Evolutionary conservation across 1,139 yeast species (phyloP), one percentile per base, ranked within the genome.

Genomic region (Suhomyces taliae): DNA sequence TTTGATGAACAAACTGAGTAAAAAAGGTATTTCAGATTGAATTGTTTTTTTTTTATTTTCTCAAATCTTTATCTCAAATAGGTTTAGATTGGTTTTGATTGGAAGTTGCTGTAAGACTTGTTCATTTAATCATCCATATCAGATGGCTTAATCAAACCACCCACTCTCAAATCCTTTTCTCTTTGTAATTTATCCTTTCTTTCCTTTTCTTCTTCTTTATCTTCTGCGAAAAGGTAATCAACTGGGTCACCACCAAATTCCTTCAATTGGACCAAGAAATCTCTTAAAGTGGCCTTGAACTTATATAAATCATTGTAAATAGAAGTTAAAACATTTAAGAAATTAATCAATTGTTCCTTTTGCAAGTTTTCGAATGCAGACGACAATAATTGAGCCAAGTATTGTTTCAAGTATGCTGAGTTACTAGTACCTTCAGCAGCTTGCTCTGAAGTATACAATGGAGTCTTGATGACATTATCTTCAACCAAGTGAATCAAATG

Each of bases 61-160:
- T 19, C 24, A 19, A 6, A 19, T 19, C 6, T 19, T 19, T 19
- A 12, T 15, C 11, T 2, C 24, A 3, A 15, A 15, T 14, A 2
- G 15, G 6, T 12, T 36, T 36, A 29, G 24, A 10, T 34, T 7
- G 11, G 27, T 8, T 5, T 43, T 38, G 39, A 19, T 19, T 19
- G 24, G 24, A 19, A 19, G 6, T 19, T 19, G 6, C 24, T 19
- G 24, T 19, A 19, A 19, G 3, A 19, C 24, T 4, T 19, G 24
- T 19, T 6, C 24, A 4, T 4, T 12, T 46, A 45, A 27, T 90
- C 97, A 59, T 89, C 97, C 82, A 91, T 80, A 60, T 93, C 99
- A n/a, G 96, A 85, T 34, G 99, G 99, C 67, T 91, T 93, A 63
- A 93, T 76, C 65, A 93, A 78, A 45, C 99, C 99, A 58, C 98